Evolutionary conservation across 306 rosid species (phyloP).

Genomic region (Corylus avellana): DNA sequence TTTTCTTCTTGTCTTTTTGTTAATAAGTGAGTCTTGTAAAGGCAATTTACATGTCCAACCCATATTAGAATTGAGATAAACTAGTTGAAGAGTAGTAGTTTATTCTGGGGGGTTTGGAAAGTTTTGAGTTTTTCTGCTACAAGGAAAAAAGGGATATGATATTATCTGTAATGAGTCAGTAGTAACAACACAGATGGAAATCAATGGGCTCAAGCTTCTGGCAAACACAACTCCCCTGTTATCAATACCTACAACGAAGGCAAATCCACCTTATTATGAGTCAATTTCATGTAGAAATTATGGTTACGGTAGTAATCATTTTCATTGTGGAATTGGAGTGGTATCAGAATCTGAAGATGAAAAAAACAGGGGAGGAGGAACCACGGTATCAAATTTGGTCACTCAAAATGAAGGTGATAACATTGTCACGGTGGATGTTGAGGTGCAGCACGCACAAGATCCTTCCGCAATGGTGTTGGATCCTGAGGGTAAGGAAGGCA

Average conservation of each 20-base stretch:
- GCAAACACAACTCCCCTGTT: slow-evolving; percentile 62
- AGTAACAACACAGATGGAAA: slow-evolving; percentile 58
- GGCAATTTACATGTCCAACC: neutral
- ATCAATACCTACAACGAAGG: slow-evolving; percentile 38
- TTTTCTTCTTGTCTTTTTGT: neutral
- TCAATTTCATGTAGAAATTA: slow-evolving; percentile 43
- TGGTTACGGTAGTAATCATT: slow-evolving; percentile 27
- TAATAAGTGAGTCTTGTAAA: neutral
- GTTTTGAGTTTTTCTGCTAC: slow-evolving; percentile 34
- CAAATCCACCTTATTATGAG: slow-evolving; percentile 29
- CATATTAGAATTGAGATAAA: slow-evolving; percentile 30
- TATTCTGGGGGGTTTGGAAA: slow-evolving; percentile 28
- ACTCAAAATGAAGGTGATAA: slow-evolving; percentile 34
- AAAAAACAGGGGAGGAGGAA: slow-evolving; percentile 40
- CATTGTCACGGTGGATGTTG: slow-evolving; percentile 21
- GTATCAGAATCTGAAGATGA: slow-evolving; percentile 35
- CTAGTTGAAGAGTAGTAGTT: slow-evolving; percentile 28
- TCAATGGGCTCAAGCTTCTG: slow-evolving; percentile 61
- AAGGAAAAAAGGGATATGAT: slow-evolving; percentile 40
- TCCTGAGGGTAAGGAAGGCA: slow-evolving; percentile 38
- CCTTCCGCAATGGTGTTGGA: slow-evolving; percentile 31
- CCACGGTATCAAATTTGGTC: slow-evolving; percentile 42
- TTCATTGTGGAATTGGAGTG: slow-evolving; percentile 27
- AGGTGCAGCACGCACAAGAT: slow-evolving; percentile 29
- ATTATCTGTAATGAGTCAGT: slow-evolving; percentile 52